Evolutionary conservation across 2,329 filamentous ascomycete genomes (phyloP), one percentile per base, ranked within the genome.

Genomic region (Hansfordia pulvinata): DNA sequence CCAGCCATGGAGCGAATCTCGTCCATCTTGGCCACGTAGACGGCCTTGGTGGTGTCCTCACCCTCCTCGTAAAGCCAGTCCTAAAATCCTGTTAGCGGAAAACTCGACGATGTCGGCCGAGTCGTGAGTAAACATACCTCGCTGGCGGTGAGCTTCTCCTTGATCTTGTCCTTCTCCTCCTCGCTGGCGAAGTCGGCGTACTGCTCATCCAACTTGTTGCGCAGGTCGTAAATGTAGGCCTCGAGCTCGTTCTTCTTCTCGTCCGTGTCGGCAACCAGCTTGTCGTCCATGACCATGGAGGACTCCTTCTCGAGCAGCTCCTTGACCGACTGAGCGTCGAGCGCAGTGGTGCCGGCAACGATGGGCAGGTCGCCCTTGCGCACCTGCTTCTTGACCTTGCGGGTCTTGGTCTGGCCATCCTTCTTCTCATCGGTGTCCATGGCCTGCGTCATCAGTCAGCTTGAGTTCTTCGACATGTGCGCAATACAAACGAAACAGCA

Each of bases 161-260:
- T 78, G 40, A 96, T 67, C 58, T 79, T 84, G 22, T 74, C 60
- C 70, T 94, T 94, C 72, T 96, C 88, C 25, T 92, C 83, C 5
- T 94, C 86, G 44, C 63, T 90, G 35, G 82, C 78, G 38, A 93
- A 85, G 26, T 93, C 82, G 38, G 84, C 63, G 53, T 92, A 94
- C 42, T 84, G 71, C 45, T 92, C 85, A 40, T 94, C 84, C 27
- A 96, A 72, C 74, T 94, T 94, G 60, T 84, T 84, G 43, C 88
- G 81, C 50, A 93, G 70, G 47, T 96, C 86, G 60, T 98, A 98
- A 59, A 96, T 94, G 60, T 79, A 93, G 14, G 83, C 76, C 68
- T 98, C 90, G 28, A 98, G 81, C 61, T 96, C 88, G 64, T 98
- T 98, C 83, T 96, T 98, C 75, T 93, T 93, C 65, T 96, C 85